Conservation (phyloP, 768 basidiomycete genomes). For the Polyporus arcularius region DNA sequence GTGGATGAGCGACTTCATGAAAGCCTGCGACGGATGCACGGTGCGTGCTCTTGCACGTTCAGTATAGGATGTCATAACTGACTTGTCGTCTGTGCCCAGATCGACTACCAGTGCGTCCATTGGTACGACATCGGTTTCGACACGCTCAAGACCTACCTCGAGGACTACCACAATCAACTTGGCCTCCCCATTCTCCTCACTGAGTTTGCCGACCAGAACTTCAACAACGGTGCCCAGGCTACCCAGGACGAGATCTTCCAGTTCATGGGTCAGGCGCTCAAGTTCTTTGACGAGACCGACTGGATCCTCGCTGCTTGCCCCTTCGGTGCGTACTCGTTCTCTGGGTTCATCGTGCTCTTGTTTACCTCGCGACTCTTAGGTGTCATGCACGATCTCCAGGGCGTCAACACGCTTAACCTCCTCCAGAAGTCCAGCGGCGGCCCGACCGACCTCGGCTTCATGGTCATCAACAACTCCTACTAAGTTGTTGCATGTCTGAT, state of each 20-base stretch:
- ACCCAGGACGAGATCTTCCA: slow-evolving; percentile 39
- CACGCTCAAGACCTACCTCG: slow-evolving; percentile 55
- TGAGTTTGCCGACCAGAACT: slow-evolving; percentile 77
- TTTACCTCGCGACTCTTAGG: slow-evolving; percentile 35
- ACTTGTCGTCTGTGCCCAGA: slow-evolving; percentile 33
- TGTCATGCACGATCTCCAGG: slow-evolving; percentile 53
- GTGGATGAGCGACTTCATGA: slow-evolving; percentile 69
- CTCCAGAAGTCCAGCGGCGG: slow-evolving; percentile 47
- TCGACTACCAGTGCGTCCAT: slow-evolving; percentile 63
- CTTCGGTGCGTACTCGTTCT: slow-evolving; percentile 54
- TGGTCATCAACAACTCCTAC: slow-evolving; percentile 43
- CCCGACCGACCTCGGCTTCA: slow-evolving; percentile 54
- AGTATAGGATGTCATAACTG: background rate
- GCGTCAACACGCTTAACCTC: slow-evolving; percentile 56
- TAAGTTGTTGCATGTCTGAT: background rate
- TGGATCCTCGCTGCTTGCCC: slow-evolving; percentile 49
- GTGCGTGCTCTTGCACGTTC: background rate
- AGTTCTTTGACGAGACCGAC: slow-evolving; percentile 46
- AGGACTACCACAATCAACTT: slow-evolving; percentile 47
- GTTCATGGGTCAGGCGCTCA: slow-evolving; percentile 49
- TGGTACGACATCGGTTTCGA: slow-evolving; percentile 58
- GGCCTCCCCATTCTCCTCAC: slow-evolving; percentile 54
- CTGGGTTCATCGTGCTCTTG: background rate
- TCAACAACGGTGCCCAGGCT: slow-evolving; percentile 46
- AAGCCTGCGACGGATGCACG: slow-evolving; percentile 42